phyloP scores from a whole-genome alignment of 2,329 filamentous ascomycete genomes.

The Plenodomus tracheiphilus region DNA sequence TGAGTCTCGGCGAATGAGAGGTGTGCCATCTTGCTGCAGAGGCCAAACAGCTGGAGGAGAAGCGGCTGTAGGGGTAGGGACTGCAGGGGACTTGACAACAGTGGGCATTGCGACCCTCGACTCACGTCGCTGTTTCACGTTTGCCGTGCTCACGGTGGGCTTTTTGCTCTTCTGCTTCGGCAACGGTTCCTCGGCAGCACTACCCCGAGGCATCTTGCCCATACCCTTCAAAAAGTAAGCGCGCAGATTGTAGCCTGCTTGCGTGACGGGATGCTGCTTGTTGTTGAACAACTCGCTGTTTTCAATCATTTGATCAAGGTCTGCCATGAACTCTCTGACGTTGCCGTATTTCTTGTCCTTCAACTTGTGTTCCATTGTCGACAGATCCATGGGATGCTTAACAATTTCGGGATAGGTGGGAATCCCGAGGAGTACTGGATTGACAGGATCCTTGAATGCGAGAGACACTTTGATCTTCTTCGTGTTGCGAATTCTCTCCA shows the following conservation, averaged over 20 bases:
- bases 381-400: constrained; percentile 80
- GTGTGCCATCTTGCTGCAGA: constrained; percentile 74
- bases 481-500: constrained; percentile 69
- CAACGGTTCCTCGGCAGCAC: constrained; percentile 54
- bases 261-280: constrained; percentile 70
- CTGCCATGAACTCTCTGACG: constrained; percentile 72
- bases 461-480: constrained; percentile 84
- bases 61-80: constrained; percentile 42
- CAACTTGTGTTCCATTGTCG: constrained; percentile 78
- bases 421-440: constrained; percentile 72
- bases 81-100: constrained; percentile 51
- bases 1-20: constrained; percentile 83
- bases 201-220: constrained; percentile 60
- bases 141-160: constrained; percentile 31
- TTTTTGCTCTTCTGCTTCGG: constrained; percentile 62
- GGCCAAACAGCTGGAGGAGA: constrained; percentile 66
- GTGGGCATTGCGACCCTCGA: constrained; percentile 46
- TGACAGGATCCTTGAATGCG: constrained; percentile 77
- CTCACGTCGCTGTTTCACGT: constrained; percentile 51
- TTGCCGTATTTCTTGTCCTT: constrained; percentile 70
- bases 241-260: constrained; percentile 64
- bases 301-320: constrained; percentile 75
- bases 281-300: constrained; percentile 88
- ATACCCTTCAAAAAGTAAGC: constrained; percentile 64
- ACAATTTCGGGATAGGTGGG: constrained; percentile 75